Conservation (phyloP, 2,329 filamentous ascomycete species). For the Cyclaneusma minus region DNA sequence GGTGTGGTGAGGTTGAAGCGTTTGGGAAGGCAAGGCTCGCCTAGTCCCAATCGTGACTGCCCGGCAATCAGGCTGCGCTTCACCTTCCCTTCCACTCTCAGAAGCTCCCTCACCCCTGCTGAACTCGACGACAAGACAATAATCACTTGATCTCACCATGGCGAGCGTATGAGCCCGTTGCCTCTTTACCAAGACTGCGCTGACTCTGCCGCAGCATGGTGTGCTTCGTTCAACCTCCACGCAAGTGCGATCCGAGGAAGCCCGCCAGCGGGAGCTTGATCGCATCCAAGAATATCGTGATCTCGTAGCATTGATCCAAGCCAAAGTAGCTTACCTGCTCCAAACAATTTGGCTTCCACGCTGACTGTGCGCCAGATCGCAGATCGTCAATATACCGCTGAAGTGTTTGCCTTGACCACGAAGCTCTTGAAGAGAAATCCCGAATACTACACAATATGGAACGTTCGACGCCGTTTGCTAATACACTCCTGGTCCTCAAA, state of each 20-base stretch:
- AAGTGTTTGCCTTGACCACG: conserved; percentile 53
- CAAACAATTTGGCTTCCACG: conserved; percentile 4
- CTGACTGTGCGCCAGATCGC: conserved; percentile 13
- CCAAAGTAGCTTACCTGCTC: conserved; percentile 32
- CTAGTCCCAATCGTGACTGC: conserved; percentile 3
- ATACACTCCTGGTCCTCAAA: too few species aligned
- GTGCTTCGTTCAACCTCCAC: conserved; percentile 52
- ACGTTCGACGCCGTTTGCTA: conserved; percentile 63
- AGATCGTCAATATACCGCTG: conserved; percentile 21
- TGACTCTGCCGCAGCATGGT: conserved; percentile 51
- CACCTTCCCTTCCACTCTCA: background rate
- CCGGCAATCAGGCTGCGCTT: too few species aligned
- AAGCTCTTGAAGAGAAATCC: conserved; percentile 63
- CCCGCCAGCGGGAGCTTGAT: conserved; percentile 53
- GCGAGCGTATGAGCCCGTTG: conserved; percentile 19
- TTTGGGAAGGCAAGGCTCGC: conserved; percentile 1
- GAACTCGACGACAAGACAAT: background rate
- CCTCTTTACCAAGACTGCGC: conserved; percentile 9
- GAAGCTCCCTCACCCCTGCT: conserved; percentile 2
- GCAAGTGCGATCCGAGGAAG: conserved; percentile 48
- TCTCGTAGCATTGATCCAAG: conserved; percentile 51
- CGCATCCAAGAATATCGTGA: conserved; percentile 64
- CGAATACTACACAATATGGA: conserved; percentile 87
- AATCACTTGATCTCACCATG: conserved; percentile 12
- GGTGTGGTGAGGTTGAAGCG: background rate